Conservation (phyloP, 495 filamentous ascomycete genomes). For the Lophiotrema nucula region DNA sequence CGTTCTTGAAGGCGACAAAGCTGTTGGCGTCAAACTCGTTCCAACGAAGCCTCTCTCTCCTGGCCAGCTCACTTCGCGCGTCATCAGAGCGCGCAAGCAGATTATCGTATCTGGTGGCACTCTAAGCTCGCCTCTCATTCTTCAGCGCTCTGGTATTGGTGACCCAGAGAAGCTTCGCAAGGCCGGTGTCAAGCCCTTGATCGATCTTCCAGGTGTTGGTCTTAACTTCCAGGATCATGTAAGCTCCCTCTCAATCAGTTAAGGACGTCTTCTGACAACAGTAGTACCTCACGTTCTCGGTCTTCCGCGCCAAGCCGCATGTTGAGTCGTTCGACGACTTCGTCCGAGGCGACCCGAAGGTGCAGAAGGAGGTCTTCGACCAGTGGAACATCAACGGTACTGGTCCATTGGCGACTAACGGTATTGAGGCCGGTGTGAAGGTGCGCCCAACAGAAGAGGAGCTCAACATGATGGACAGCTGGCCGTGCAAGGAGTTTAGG, state of each 20-base stretch:
- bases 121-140: constrained; percentile 73
- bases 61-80: constrained; percentile 30
- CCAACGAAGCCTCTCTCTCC: constrained; percentile 50
- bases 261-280: too few species aligned
- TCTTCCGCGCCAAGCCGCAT: constrained; percentile 72
- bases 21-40: constrained; percentile 37
- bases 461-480: constrained; percentile 58
- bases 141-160: constrained; percentile 70
- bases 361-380: constrained; percentile 50
- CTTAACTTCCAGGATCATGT: constrained; percentile 86
- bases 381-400: constrained; percentile 80
- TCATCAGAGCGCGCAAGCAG: constrained; percentile 68
- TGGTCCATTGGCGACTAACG: constrained; percentile 77
- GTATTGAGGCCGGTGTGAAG: constrained; percentile 82
- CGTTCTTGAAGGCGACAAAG: constrained; percentile 62
- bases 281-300: constrained; percentile 76
- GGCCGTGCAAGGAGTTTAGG: constrained; percentile 59
- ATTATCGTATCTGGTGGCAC: constrained; percentile 78
- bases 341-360: constrained; percentile 67
- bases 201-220: constrained; percentile 79
- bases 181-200: constrained; percentile 65
- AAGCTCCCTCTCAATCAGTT: too few species aligned
- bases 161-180: constrained; percentile 71
- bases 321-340: constrained; percentile 82
- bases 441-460: constrained; percentile 70